Conservation (phyloP, 2,329 filamentous ascomycete species). For the Colletotrichum tropicicola region DNA sequence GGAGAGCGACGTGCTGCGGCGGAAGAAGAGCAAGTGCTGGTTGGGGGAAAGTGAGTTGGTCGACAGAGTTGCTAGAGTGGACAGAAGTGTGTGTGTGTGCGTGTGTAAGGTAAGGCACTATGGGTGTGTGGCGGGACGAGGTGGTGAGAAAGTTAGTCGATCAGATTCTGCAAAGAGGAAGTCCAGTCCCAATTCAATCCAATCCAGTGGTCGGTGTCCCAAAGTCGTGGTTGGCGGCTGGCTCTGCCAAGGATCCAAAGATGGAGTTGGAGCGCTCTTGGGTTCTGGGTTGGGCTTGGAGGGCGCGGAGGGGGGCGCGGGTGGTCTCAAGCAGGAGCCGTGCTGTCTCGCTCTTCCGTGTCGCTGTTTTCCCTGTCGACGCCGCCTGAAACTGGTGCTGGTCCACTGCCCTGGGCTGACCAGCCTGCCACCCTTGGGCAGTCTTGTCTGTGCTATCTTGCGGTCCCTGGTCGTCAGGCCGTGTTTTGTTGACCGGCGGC, state of each 20-base stretch:
- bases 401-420: conserved; percentile 23
- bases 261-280: conserved; percentile 16
- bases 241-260: conserved; percentile 27
- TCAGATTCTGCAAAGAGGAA: conserved; percentile 26
- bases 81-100: background rate
- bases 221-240: conserved; percentile 9
- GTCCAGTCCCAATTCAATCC: conserved; percentile 8
- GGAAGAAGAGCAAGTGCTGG: background rate
- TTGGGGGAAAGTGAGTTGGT: too few relatives aligned
- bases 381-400: conserved; percentile 27
- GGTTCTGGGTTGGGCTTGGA: background rate
- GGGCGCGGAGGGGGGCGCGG: background rate
- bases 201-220: background rate
- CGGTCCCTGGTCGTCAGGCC: background rate
- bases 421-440: background rate
- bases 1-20: conserved; percentile 1
- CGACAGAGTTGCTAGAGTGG: too few relatives aligned
- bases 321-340: conserved; percentile 21
- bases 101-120: background rate
- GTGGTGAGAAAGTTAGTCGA: conserved; percentile 25
- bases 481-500: too few relatives aligned
- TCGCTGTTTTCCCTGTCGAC: conserved; percentile 20
- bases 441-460: conserved; percentile 10
- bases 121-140: background rate
- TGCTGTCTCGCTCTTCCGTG: conserved; percentile 6